Base-by-base conservation (phyloP, 345 rosid species). In the Leavenworthia alabamica region DNA sequence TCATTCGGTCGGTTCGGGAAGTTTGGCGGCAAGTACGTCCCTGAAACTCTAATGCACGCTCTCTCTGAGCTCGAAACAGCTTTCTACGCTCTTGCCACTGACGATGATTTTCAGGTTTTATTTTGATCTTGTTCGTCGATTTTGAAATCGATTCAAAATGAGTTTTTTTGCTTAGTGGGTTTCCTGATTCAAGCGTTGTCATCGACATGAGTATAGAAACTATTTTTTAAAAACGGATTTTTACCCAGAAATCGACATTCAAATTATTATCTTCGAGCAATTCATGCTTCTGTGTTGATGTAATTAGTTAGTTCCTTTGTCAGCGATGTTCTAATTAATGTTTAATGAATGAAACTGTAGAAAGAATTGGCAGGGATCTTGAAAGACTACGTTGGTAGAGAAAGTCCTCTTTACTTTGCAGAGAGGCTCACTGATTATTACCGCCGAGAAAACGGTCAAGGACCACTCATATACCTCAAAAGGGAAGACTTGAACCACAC, bases 401-500 rank as follows among this genome's bases (percentile, higher is more conserved):
- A 86, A 71, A 85, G 72, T 70, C 96, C 98, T 11, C 93, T 92
- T 48, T 92, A 92, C 73, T 92, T 80, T 44, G 97, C 97, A 0
- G 93, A 89, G 82, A 68, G 97, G 78, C 86, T 92, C 3, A 79
- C 93, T 0, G 90, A 86, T 72, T 89, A 89, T 81, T 92, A 89
- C 77, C 83, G 60, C 70, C 68, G 81, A 7, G 78, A 83, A 1
- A 77, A 86, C 74, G 94, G 97, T 28, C 81, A 86, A 78, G 98
- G 98, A 36, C 91, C 97, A 0, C 76, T 62, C 54, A 76, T 92
- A 47, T 92, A 85, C 75, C 84, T 92, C 20, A 92, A 92, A 79
- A 81, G 99, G 71, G 99, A 92, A 74, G 99, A 92, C 79, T 78
- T 92, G 20, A 92, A 92, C 77, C 99, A 89, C 67, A 86, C 97